These are phyloP conservation scores for Crithidia fasciculata DNA, from an alignment of 208 protist genomes.

Conservation along the genomic window DNA sequence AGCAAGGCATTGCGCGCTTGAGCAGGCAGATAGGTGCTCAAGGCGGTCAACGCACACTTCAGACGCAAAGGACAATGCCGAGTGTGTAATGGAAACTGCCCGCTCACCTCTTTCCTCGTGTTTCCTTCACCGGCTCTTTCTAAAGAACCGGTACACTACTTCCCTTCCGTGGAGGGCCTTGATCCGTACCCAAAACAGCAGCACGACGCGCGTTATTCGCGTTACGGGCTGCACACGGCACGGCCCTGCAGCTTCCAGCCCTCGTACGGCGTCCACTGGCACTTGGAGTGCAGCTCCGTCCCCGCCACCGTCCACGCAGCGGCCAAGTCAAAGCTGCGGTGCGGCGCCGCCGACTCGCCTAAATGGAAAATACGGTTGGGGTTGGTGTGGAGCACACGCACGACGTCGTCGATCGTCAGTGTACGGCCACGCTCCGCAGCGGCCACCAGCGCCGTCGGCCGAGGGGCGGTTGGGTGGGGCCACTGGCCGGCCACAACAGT, in stretches of 20 bases:
- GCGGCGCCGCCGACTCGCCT: conserved; percentile 26
- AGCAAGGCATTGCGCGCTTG: no score
- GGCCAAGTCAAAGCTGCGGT: conserved; percentile 54
- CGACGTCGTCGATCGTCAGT: conserved; percentile 59
- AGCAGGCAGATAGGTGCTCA: no score
- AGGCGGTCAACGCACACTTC: no score
- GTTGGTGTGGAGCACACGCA: conserved; percentile 79
- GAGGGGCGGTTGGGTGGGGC: conserved; percentile 69
- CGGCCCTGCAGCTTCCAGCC: conserved; percentile 76
- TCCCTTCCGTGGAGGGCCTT: no score
- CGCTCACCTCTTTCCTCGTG: no score
- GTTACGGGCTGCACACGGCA: conserved; percentile 14
- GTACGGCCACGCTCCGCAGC: conserved; percentile 18
- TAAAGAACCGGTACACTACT: no score
- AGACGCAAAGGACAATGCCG: no score
- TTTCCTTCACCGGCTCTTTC: no score
- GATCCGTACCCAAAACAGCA: no score
- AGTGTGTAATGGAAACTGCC: no score
- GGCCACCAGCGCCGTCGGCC: conserved; percentile 48
- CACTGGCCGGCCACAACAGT: conserved; percentile 71
- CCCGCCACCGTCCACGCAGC: conserved; percentile 66
- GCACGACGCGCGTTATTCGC: no score
- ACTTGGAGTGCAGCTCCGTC: conserved; percentile 78
- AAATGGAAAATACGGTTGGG: conserved; percentile 80
- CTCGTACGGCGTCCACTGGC: conserved; percentile 85